Evolutionary conservation across 257 asterid species (phyloP).

Genomic region (Petrea volubilis): DNA sequence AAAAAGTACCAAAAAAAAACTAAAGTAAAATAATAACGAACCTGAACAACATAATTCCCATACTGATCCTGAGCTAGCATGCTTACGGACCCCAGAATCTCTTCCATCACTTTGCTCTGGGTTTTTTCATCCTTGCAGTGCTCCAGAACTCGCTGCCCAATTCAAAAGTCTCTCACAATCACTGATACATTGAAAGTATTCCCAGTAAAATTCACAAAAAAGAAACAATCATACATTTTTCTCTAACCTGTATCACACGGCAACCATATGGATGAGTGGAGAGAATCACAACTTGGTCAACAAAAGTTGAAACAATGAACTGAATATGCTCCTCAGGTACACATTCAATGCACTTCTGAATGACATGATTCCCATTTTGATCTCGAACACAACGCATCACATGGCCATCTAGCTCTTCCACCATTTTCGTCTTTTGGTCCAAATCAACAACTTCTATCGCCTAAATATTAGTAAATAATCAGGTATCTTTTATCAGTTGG

Average conservation of each 20-base stretch:
- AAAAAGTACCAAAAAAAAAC: neutral
- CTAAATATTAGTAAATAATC: slow-evolving; percentile 39
- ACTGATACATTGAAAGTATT: neutral
- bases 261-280: slow-evolving; percentile 98
- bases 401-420: slow-evolving; percentile 90
- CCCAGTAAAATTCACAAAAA: neutral
- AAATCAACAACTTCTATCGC: slow-evolving; percentile 93
- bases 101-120: slow-evolving; percentile 89
- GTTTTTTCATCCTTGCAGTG: slow-evolving; percentile 71
- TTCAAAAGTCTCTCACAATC: slow-evolving; percentile 10
- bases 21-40: slow-evolving; percentile 17
- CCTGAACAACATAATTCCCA: slow-evolving; percentile 98
- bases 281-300: slow-evolving; percentile 86
- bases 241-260: slow-evolving; percentile 87
- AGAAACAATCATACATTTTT: neutral
- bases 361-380: slow-evolving; percentile 94
- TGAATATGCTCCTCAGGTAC: slow-evolving; percentile 87
- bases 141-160: slow-evolving; percentile 80
- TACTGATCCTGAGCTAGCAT: slow-evolving; percentile 96
- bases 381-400: slow-evolving; percentile 97
- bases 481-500: neutral
- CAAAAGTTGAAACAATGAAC: slow-evolving; percentile 75
- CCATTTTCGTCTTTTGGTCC: slow-evolving; percentile 91
- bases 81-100: slow-evolving; percentile 85
- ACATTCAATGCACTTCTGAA: slow-evolving; percentile 96